Evolutionary conservation across 73 alveolate genomes (phyloP), one percentile per base, ranked within the genome.

Genomic region (Paramecium sonneborni): DNA sequence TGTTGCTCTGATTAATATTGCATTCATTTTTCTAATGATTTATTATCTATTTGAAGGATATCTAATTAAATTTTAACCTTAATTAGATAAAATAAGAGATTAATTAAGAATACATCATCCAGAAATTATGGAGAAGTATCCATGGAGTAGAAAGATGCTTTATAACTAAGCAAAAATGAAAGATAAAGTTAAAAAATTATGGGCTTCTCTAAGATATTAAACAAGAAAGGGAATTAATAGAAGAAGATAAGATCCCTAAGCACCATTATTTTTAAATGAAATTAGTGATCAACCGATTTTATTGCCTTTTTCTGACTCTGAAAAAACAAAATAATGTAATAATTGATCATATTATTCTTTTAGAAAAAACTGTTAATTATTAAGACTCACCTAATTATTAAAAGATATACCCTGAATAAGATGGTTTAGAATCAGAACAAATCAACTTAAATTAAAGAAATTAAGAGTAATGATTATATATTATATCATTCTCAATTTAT

Each of bases 1-100:
- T 11, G 74, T 79, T 41, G 90, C 52, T 24, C 15, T 41, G 11
- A 23, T 79, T 23, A 79, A 79, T 23, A n/a, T 79, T 30, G 70
- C 39, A 14, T 79, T 79, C 48, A 79, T 79, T 11, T 18, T 79
- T 43, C 30, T 79, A 26, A 79, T 79, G 90, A 43, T 79, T 5
- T 79, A 79, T 79, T 79, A 79, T 46, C 23, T 79, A 44, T 79
- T 79, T 14, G 76, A 79, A 46, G 90, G 90, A n/a, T 79, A 79
- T 79, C 18, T 79, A 46, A 79, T 46, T 79, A 43, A 79, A 79
- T 79, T 79, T 24, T 79, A 79, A 79, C 62, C 44, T 43, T 18
- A 30, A 79, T 37, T 79, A 4, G 90, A 79, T 43, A 43, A 79
- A 46, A 39, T 39, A 11, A 79, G 90, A 24, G 90, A 79, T 79